Conservation (phyloP, 2,329 filamentous ascomycete species). For the Aspergillus novofumigatus region DNA sequence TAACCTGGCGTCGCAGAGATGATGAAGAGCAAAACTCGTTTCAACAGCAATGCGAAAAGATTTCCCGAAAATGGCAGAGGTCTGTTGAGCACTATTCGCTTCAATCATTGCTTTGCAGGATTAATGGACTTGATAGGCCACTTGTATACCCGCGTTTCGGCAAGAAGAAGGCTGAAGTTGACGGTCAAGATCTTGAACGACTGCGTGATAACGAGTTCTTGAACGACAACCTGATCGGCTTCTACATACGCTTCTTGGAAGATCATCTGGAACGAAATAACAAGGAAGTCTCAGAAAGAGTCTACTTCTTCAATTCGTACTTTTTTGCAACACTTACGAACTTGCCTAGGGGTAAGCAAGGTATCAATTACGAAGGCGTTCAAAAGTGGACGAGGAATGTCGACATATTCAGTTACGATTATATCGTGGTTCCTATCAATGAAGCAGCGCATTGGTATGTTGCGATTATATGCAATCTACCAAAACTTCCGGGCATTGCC, state of each 20-base stretch:
- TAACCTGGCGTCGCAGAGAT: slow-evolving; percentile 12
- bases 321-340: slow-evolving; percentile 78
- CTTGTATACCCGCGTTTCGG: slow-evolving; percentile 44
- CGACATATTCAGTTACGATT: slow-evolving; percentile 81
- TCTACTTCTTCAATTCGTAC: slow-evolving; percentile 90
- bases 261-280: slow-evolving; percentile 53
- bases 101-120: not conserved
- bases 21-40: slow-evolving; percentile 10
- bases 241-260: slow-evolving; percentile 76
- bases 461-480: slow-evolving; percentile 88
- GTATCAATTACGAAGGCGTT: slow-evolving; percentile 80
- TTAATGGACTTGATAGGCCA: slow-evolving; percentile 23
- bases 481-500: slow-evolving; percentile 49
- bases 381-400: slow-evolving; percentile 82
- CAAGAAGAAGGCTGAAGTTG: slow-evolving; percentile 45
- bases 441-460: slow-evolving; percentile 88
- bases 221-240: slow-evolving; percentile 88
- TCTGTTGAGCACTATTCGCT: slow-evolving; percentile 1
- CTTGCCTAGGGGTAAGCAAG: slow-evolving; percentile 46
- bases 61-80: slow-evolving; percentile 21
- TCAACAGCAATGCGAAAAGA: slow-evolving; percentile 3
- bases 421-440: slow-evolving; percentile 88
- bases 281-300: slow-evolving; percentile 56
- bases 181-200: slow-evolving; percentile 53
- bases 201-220: slow-evolving; percentile 81